These are phyloP conservation scores for Trichoderma cornu-damae DNA, from an alignment of 2,329 filamentous ascomycete genomes.

Conservation along the genomic window DNA sequence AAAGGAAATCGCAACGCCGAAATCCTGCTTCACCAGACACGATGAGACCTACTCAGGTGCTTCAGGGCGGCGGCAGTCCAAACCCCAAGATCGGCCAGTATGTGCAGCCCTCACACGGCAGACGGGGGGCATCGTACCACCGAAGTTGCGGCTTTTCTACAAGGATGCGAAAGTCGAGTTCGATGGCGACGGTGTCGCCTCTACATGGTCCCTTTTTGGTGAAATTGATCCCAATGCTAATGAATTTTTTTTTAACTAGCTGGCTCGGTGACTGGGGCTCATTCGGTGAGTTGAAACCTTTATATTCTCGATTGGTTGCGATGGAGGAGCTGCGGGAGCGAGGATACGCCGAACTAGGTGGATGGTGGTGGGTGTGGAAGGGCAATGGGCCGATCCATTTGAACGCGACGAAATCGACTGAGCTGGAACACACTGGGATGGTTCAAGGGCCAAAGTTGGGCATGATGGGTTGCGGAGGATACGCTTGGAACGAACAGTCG, in stretches of 20 bases:
- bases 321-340: neutral
- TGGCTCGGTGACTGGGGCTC: slow-evolving; percentile 70
- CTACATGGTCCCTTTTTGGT: slow-evolving; percentile 24
- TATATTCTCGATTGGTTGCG: slow-evolving; percentile 10
- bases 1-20: slow-evolving; percentile 19
- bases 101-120: slow-evolving; percentile 21
- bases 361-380: neutral
- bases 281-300: slow-evolving; percentile 59
- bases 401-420: neutral
- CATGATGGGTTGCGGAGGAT: neutral
- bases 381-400: neutral
- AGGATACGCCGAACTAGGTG: neutral
- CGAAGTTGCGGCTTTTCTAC: slow-evolving; percentile 33
- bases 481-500: neutral
- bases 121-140: slow-evolving; percentile 13
- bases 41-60: slow-evolving; percentile 41
- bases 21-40: slow-evolving; percentile 22
- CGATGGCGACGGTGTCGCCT: slow-evolving; percentile 1
- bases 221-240: slow-evolving; percentile 2
- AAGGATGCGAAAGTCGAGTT: slow-evolving; percentile 17
- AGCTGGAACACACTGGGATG: too few species aligned
- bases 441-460: neutral
- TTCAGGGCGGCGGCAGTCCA: slow-evolving; percentile 32
- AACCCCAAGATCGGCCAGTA: slow-evolving; percentile 35
- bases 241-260: slow-evolving; percentile 44